These are phyloP conservation scores for Pythium folliculosum DNA, from an alignment of 352 stramenopile genomes.

Conservation along the genomic window DNA sequence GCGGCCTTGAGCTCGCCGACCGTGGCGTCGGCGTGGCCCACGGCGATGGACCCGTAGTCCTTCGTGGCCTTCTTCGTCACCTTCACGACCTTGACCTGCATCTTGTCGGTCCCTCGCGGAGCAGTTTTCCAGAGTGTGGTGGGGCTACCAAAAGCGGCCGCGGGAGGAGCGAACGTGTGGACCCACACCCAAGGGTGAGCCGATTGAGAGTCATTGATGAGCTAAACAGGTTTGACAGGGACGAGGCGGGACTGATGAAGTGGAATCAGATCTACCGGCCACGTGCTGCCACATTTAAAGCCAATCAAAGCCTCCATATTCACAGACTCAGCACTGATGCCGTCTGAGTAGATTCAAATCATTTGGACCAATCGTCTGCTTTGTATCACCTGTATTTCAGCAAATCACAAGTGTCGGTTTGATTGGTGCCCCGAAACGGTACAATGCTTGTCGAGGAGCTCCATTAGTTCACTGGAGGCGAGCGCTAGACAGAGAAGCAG, in stretches of 20 bases:
- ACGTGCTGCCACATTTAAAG: background rate
- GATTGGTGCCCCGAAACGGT: no score
- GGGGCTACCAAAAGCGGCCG: no score
- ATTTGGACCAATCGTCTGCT: background rate
- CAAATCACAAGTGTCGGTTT: no score
- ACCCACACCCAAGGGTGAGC: background rate
- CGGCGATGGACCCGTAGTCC: conserved; percentile 50
- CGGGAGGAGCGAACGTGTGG: background rate
- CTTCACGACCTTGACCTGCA: conserved; percentile 71
- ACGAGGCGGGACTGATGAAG: conserved; percentile 3
- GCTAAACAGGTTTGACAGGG: conserved; percentile 13
- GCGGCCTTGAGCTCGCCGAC: conserved; percentile 56
- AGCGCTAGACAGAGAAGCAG: no score
- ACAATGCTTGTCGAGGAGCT: no score
- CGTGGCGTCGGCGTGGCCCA: conserved; percentile 39
- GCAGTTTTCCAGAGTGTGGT: no score
- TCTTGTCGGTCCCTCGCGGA: conserved; percentile 17
- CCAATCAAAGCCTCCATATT: background rate
- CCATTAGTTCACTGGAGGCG: no score
- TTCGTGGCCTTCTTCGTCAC: conserved; percentile 53
- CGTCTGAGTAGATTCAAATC: background rate
- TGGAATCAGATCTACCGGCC: conserved; percentile 8
- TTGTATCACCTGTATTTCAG: background rate
- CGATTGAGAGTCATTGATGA: conserved; percentile 3
- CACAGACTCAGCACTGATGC: background rate